Evolutionary conservation across 176 grass and related monocot species (phyloP).

Genomic region (Miscanthus lutarioriparius): DNA sequence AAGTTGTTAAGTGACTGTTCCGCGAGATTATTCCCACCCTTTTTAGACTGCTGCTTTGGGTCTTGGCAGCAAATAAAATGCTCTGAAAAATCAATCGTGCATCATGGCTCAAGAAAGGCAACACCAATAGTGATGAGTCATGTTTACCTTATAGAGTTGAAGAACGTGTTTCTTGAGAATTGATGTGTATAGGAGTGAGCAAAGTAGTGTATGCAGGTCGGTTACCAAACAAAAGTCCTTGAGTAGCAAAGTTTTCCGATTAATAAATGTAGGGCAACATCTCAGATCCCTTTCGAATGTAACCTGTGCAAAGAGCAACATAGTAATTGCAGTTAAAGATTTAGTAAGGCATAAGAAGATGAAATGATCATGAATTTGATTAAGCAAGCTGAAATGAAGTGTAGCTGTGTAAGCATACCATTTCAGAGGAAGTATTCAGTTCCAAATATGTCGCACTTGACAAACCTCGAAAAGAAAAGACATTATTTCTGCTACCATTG

Average conservation of each 20-base stretch:
- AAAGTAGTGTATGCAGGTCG: neutral
- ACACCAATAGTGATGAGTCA: too few relatives aligned
- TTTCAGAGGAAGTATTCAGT: neutral
- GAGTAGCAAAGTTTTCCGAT: neutral
- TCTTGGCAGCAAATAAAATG: too few relatives aligned
- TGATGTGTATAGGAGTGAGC: neutral
- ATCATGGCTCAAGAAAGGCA: too few relatives aligned
- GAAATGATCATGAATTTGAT: neutral
- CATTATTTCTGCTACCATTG: neutral
- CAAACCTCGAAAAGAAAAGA: neutral
- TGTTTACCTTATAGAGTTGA: neutral
- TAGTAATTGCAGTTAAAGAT: neutral
- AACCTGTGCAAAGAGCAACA: neutral
- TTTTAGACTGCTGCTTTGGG: neutral
- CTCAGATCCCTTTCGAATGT: neutral
- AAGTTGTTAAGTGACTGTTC: neutral
- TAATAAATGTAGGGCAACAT: neutral
- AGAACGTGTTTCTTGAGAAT: neutral
- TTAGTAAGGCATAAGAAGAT: neutral
- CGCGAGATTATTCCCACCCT: neutral
- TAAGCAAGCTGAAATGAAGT: neutral
- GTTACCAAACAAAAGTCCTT: neutral
- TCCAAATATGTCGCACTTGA: neutral
- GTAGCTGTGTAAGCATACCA: neutral
- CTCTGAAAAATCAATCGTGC: too few relatives aligned